Evolutionary conservation across 2,329 filamentous ascomycete species (phyloP).

Genomic region (Fusarium robinianum): DNA sequence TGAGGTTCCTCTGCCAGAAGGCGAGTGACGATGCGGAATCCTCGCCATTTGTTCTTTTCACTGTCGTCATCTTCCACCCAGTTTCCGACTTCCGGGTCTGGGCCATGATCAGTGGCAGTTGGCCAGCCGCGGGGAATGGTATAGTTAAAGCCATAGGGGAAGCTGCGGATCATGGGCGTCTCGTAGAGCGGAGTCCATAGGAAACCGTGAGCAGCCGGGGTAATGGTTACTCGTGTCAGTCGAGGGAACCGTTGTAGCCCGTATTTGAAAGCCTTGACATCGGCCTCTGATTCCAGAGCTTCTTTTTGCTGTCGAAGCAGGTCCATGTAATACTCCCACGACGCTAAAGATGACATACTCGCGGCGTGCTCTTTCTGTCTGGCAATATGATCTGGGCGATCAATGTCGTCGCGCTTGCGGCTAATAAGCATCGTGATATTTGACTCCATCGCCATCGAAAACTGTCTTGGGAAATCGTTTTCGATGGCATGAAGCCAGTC

Average conservation of each 20-base stretch:
- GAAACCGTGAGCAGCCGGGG: conserved; percentile 45
- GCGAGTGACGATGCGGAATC: conserved; percentile 37
- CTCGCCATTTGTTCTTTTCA: conserved; percentile 33
- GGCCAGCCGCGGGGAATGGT: conserved; percentile 40
- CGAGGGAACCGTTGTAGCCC: conserved; percentile 42
- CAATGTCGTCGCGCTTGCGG: not conserved
- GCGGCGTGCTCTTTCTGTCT: not conserved
- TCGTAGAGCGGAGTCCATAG: conserved; percentile 44
- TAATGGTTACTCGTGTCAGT: conserved; percentile 45
- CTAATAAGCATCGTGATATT: not conserved
- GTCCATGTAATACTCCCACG: conserved; percentile 39
- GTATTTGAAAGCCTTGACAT: conserved; percentile 41
- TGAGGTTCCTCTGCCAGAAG: conserved; percentile 33
- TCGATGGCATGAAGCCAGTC: not conserved
- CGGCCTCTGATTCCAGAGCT: conserved; percentile 34
- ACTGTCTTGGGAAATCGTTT: not conserved
- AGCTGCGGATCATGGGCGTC: conserved; percentile 48
- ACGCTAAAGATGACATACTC: not conserved
- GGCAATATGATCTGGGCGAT: not conserved
- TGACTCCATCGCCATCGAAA: not conserved
- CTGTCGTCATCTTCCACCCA: conserved; percentile 3
- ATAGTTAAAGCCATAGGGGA: conserved; percentile 47
- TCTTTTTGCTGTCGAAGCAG: conserved; percentile 43
- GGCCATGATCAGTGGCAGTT: not conserved
- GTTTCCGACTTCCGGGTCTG: not conserved